Evolutionary conservation across 805 yeast species (phyloP).

Genomic region (Kodamaea jinghongensis): DNA sequence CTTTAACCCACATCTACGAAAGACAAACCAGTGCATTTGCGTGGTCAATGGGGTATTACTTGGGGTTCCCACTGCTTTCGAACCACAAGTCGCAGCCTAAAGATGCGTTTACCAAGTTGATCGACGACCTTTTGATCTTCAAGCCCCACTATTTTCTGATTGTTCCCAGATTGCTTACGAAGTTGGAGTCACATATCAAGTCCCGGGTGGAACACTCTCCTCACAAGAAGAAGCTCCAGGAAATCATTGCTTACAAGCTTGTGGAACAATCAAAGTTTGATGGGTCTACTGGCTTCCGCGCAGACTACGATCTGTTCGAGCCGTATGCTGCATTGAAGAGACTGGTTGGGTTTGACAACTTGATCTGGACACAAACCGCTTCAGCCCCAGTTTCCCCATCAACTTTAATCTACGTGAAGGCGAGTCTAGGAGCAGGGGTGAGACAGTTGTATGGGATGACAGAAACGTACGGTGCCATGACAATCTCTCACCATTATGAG

Average conservation of each 20-base stretch:
- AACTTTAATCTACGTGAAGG: slow-evolving; percentile 24
- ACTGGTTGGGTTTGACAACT: slow-evolving; percentile 17
- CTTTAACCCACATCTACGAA: slow-evolving; percentile 60
- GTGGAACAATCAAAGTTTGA: slow-evolving; percentile 9
- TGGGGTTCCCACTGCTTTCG: slow-evolving; percentile 48
- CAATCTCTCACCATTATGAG: slow-evolving; percentile 18
- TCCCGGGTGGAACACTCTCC: slow-evolving; percentile 3
- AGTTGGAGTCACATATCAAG: slow-evolving; percentile 25
- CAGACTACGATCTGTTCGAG: slow-evolving; percentile 14
- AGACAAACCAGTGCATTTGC: slow-evolving; percentile 45
- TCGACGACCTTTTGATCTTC: slow-evolving; percentile 28
- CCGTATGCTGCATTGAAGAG: slow-evolving; percentile 12
- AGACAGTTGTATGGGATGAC: slow-evolving; percentile 56
- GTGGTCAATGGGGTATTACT: slow-evolving; percentile 45
- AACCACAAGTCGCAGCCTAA: slow-evolving; percentile 3
- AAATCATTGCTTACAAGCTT: slow-evolving; percentile 12
- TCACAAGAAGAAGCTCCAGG: slow-evolving; percentile 7
- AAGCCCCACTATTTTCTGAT: slow-evolving; percentile 29
- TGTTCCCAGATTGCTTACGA: slow-evolving; percentile 41
- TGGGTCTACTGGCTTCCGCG: slow-evolving; percentile 10
- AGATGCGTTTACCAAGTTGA: slow-evolving; percentile 21
- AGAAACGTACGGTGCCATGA: slow-evolving; percentile 24
- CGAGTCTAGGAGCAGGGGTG: slow-evolving; percentile 37
- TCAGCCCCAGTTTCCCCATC: slow-evolving; percentile 26
- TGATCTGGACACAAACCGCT: slow-evolving; percentile 28